Percentiles rank a stretch among this genome's conserved stretches.
Evolutionary conservation across 345 rosid species (phyloP).

Genomic region (Linum lewisii): DNA sequence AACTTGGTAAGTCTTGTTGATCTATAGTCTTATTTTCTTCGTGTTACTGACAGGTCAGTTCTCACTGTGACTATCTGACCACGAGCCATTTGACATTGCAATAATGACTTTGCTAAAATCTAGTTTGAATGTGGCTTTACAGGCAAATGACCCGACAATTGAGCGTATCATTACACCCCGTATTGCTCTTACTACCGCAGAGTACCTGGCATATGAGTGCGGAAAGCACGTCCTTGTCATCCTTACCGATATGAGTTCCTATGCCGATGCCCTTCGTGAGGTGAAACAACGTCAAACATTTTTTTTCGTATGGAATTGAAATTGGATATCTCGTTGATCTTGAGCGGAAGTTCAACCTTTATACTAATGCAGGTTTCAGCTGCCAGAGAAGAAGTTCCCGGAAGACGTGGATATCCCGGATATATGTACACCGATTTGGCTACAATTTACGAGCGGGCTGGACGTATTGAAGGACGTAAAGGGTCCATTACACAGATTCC

Average conservation of each 20-base stretch:
- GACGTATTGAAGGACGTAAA: constrained; percentile 92
- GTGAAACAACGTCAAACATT: constrained; percentile 21
- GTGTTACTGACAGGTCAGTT: no score
- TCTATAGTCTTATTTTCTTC: not conserved
- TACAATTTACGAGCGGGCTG: constrained; percentile 95
- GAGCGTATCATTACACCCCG: constrained; percentile 97
- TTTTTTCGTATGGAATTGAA: no score
- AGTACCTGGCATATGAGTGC: constrained; percentile 92
- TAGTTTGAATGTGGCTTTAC: constrained; percentile 14
- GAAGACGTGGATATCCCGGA: constrained; percentile 99
- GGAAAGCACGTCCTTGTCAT: constrained; percentile 98
- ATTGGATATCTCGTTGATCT: no score
- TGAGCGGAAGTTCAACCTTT: no score
- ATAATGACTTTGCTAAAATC: not conserved
- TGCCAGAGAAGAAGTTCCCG: constrained; percentile 99
- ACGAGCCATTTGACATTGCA: not conserved
- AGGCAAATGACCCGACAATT: constrained; percentile 98
- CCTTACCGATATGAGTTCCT: constrained; percentile 94
- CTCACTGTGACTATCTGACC: no score
- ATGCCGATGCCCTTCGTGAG: constrained; percentile 99
- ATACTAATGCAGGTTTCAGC: constrained; percentile 75
- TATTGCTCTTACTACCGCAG: constrained; percentile 93
- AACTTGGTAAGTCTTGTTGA: constrained; percentile 46
- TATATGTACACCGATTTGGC: constrained; percentile 99
- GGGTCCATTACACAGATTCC: constrained; percentile 99